Evolutionary conservation across 2,329 filamentous ascomycete species (phyloP).

Genomic region (Zymoseptoria pseudotritici): DNA sequence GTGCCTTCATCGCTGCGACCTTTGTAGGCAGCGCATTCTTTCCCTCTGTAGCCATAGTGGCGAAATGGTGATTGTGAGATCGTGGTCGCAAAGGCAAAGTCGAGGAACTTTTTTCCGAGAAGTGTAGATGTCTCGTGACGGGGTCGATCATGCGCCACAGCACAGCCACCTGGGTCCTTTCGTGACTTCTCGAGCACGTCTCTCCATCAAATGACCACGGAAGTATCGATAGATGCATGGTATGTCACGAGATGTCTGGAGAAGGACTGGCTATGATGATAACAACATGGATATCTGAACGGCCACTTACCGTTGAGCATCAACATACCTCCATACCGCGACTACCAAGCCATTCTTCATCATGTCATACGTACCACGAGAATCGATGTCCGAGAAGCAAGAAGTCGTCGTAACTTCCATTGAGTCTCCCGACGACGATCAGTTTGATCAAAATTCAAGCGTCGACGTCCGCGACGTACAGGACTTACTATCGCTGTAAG

Average conservation of each 20-base stretch:
- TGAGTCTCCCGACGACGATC: background rate
- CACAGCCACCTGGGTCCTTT: background rate
- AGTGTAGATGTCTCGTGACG: background rate
- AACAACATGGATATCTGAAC: background rate
- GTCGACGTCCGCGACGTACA: background rate
- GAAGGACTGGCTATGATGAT: background rate
- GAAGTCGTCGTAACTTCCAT: background rate
- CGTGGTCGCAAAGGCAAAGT: background rate
- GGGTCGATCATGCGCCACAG: background rate
- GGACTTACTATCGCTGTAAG: slow-evolving; percentile 6
- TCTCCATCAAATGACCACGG: background rate
- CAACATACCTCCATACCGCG: background rate
- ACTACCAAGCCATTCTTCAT: background rate
- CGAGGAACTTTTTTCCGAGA: background rate
- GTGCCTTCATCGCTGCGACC: slow-evolving; percentile 33
- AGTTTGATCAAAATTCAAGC: background rate
- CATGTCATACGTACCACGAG: background rate
- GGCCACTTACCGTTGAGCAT: background rate
- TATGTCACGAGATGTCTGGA: background rate
- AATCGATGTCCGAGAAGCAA: background rate
- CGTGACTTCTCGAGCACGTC: background rate
- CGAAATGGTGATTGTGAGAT: background rate
- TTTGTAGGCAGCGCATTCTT: slow-evolving; percentile 35
- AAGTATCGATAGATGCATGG: background rate
- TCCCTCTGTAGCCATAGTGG: slow-evolving; percentile 14